A percentile compares a stretch with the other conserved stretches of the same genome.
Conservation (phyloP, 129 eudicot genomes). For the Flaveria sonorensis region DNA sequence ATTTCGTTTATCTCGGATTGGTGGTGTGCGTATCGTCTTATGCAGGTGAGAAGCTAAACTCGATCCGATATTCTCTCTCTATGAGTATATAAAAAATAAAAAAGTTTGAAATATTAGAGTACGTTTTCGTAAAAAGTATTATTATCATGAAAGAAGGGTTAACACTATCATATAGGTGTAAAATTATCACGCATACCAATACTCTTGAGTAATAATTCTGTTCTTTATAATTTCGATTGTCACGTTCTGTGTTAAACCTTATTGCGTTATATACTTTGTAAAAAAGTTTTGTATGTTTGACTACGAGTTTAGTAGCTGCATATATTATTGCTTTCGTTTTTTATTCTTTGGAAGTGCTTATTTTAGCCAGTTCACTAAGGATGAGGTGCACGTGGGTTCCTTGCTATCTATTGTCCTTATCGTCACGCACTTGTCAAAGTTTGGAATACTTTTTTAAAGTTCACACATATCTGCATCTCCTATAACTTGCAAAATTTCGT, state of each 20-base stretch:
- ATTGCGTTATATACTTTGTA: no score
- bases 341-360: constrained; percentile 21
- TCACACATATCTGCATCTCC: constrained; percentile 6
- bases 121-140: no score
- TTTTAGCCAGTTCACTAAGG: constrained; percentile 48
- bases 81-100: background rate
- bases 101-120: no score
- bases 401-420: constrained; percentile 49
- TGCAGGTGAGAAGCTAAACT: constrained; percentile 64
- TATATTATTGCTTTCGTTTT: constrained; percentile 4
- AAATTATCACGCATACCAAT: no score
- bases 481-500: background rate
- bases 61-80: constrained; percentile 17
- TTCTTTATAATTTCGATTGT: no score
- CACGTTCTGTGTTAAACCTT: no score
- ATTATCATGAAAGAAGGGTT: no score
- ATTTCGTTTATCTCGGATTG: constrained; percentile 92
- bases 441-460: background rate
- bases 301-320: background rate
- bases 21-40: constrained; percentile 89
- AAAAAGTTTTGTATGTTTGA: background rate
- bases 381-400: constrained; percentile 83
- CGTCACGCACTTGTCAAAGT: constrained; percentile 44
- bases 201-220: no score
- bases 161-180: no score